Evolutionary conservation across 176 grass and related monocot species (phyloP).

Genomic region (Elymus sibiricus): DNA sequence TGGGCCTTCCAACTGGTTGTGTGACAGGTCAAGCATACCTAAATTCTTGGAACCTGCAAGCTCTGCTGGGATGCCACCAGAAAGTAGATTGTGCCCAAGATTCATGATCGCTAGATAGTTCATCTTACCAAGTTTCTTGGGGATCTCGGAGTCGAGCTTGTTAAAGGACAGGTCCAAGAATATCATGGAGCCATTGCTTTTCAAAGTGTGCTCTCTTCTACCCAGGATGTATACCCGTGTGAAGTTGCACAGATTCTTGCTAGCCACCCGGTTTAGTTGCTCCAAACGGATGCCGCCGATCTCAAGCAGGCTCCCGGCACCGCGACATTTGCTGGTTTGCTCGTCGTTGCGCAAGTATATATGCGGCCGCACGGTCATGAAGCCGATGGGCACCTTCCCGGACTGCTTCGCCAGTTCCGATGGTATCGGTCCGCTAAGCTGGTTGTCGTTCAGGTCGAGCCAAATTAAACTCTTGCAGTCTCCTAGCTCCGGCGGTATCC

Average conservation of each 20-base stretch:
- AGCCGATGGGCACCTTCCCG: constrained; percentile 58
- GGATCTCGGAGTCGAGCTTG: constrained; percentile 58
- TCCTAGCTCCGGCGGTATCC: constrained; percentile 72
- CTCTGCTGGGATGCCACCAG: constrained; percentile 53
- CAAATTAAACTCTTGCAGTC: constrained; percentile 85
- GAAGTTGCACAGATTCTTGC: constrained; percentile 76
- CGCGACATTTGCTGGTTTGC: constrained; percentile 61
- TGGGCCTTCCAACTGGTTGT: constrained; percentile 71
- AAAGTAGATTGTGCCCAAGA: constrained; percentile 71
- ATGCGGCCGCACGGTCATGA: constrained; percentile 1
- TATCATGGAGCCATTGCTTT: constrained; percentile 84
- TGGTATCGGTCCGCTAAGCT: constrained; percentile 78
- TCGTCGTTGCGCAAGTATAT: constrained; percentile 58
- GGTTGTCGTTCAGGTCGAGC: constrained; percentile 82
- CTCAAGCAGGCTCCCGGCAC: constrained; percentile 71
- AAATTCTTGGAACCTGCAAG: constrained; percentile 54
- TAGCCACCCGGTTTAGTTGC: constrained; percentile 63
- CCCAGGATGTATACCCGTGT: constrained; percentile 39
- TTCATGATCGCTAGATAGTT: constrained; percentile 86
- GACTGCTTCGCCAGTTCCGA: constrained; percentile 61
- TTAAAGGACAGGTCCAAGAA: constrained; percentile 90
- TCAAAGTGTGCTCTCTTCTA: constrained; percentile 71
- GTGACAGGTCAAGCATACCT: constrained; percentile 70
- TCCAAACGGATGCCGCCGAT: constrained; percentile 64
- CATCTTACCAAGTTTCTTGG: constrained; percentile 71